Evolutionary conservation across 208 protist genomes (phyloP).

Genomic region (Trypanosoma caninum): DNA sequence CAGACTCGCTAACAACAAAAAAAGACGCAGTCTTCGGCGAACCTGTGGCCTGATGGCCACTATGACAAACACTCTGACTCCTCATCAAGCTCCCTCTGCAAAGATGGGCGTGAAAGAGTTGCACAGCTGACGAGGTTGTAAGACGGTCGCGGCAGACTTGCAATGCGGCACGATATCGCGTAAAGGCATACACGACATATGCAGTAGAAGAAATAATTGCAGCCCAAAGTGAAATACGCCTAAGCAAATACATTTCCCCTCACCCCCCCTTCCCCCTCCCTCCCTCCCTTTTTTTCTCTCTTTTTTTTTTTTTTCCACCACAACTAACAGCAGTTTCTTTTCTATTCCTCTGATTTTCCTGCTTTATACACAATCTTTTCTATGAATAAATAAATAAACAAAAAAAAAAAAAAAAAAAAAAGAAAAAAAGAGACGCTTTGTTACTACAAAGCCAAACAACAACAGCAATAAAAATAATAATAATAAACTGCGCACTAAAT

Average conservation of each 20-base stretch:
- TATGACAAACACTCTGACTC: neutral
- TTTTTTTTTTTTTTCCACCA: slow-evolving; percentile 3
- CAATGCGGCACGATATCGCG: slow-evolving; percentile 8
- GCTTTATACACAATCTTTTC: neutral
- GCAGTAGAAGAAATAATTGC: slow-evolving; percentile 3
- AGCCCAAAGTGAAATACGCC: slow-evolving; percentile 2
- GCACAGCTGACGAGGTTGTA: neutral
- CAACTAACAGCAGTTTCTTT: neutral
- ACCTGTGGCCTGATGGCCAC: neutral
- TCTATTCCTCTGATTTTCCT: neutral
- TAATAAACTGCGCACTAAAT: too few species aligned
- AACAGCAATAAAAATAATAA: too few species aligned
- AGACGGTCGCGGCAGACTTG: slow-evolving; percentile 4
- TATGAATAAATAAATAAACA: neutral
- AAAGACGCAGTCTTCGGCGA: neutral
- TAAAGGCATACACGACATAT: slow-evolving; percentile 11
- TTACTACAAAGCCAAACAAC: too few species aligned
- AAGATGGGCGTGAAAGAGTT: slow-evolving; percentile 6
- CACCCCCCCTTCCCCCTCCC: neutral
- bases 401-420: slow-evolving; percentile 11
- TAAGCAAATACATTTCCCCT: slow-evolving; percentile 6
- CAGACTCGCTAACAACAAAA: neutral
- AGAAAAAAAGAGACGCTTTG: slow-evolving; percentile 1
- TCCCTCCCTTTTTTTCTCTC: neutral
- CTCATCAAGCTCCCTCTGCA: neutral